Conservation (phyloP, 2,329 filamentous ascomycete species). For the Colletotrichum tanaceti region DNA sequence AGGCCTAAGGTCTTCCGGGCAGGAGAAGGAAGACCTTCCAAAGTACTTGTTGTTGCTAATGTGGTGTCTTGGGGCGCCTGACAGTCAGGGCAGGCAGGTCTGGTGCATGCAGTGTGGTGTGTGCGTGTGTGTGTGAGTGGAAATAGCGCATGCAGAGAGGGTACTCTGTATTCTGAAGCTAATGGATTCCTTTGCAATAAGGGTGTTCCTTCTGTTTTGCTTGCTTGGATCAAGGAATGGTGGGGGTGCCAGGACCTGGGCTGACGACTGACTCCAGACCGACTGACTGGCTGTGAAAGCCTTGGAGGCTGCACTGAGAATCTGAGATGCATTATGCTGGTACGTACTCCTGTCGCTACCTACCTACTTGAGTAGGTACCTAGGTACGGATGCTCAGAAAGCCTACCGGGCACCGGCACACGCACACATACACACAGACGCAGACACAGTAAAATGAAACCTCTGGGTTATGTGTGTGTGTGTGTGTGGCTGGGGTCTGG, state of each 20-base stretch:
- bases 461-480: neutral
- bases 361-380: neutral
- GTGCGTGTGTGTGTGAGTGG: neutral
- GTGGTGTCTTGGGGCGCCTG: conserved; percentile 7
- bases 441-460: neutral
- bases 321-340: no score
- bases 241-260: neutral
- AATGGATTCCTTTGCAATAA: neutral
- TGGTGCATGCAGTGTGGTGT: neutral
- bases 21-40: neutral
- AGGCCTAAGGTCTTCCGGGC: neutral
- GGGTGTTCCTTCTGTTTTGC: neutral
- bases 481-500: neutral
- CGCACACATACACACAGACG: neutral
- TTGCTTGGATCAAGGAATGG: neutral
- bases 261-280: neutral
- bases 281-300: neutral
- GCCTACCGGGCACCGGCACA: neutral
- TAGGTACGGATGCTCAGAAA: neutral
- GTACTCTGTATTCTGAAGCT: neutral
- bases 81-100: neutral
- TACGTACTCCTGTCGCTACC: neutral
- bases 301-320: neutral
- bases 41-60: neutral
- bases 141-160: neutral